A percentile compares a stretch with the other conserved stretches of the same genome.
Conservation (phyloP, 495 filamentous ascomycete species). For the Xylaria cubensis region DNA sequence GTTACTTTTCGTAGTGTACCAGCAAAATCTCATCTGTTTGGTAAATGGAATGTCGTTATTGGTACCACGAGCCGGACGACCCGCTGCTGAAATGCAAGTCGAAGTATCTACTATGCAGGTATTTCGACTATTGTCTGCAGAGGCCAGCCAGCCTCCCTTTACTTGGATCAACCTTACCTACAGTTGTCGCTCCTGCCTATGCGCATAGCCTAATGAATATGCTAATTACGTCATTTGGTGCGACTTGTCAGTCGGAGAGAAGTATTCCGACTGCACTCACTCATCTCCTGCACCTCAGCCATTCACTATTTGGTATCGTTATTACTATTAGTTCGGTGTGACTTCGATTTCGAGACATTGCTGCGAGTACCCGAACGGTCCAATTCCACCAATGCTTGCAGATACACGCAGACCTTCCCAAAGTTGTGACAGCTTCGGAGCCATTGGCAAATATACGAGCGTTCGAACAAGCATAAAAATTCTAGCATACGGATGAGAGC, state of each 20-base stretch:
- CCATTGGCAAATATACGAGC: neutral
- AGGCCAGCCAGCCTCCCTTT: neutral
- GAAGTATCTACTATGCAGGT: neutral
- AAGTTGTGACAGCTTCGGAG: neutral
- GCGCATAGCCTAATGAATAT: neutral
- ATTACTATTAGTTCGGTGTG: neutral
- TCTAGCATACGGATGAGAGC: neutral
- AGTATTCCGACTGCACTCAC: neutral
- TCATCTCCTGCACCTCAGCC: neutral
- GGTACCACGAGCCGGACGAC: too few species aligned
- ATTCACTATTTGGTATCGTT: neutral
- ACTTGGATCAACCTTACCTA: neutral
- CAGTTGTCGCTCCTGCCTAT: neutral
- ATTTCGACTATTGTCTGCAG: neutral
- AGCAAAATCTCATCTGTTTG: neutral
- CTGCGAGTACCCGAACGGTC: neutral
- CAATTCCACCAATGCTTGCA: neutral
- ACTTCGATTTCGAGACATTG: neutral
- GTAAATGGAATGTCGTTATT: neutral
- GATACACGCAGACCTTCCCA: neutral
- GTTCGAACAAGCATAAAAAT: neutral
- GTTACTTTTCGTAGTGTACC: neutral
- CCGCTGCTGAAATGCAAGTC: neutral
- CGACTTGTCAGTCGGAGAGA: neutral
- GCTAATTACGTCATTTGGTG: neutral